Conservation (phyloP, 495 filamentous ascomycete genomes). For the Neurospora tetraspora region DNA sequence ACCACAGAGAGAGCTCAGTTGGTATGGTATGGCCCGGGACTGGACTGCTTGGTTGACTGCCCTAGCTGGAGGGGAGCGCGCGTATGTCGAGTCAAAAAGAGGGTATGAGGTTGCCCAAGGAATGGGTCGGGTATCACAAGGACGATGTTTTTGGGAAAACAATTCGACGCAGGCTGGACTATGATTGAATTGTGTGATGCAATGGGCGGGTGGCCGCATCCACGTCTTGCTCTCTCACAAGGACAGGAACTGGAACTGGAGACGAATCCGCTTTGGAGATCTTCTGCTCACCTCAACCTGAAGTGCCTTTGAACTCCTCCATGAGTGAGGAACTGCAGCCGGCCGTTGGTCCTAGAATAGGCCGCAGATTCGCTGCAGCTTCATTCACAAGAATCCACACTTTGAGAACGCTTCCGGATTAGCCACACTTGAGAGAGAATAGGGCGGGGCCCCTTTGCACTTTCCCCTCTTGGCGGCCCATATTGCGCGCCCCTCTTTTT, state of each 20-base stretch:
- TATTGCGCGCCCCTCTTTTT: background rate
- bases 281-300: background rate
- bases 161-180: background rate
- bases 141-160: background rate
- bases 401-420: background rate
- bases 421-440: background rate
- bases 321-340: background rate
- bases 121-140: background rate
- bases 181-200: conserved; percentile 11
- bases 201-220: conserved; percentile 14
- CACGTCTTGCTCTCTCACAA: background rate
- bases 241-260: background rate
- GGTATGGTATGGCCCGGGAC: too few relatives aligned
- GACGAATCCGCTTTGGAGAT: background rate
- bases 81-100: background rate
- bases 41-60: too few relatives aligned
- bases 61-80: background rate
- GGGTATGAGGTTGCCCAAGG: background rate
- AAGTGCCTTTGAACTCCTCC: background rate
- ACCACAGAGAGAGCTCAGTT: background rate
- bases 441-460: background rate
- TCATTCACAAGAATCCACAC: background rate
- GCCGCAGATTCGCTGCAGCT: background rate
- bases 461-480: background rate
- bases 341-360: background rate